Evolutionary conservation across 2,329 filamentous ascomycete genomes (phyloP).

Genomic region (Fusarium nelsonii): DNA sequence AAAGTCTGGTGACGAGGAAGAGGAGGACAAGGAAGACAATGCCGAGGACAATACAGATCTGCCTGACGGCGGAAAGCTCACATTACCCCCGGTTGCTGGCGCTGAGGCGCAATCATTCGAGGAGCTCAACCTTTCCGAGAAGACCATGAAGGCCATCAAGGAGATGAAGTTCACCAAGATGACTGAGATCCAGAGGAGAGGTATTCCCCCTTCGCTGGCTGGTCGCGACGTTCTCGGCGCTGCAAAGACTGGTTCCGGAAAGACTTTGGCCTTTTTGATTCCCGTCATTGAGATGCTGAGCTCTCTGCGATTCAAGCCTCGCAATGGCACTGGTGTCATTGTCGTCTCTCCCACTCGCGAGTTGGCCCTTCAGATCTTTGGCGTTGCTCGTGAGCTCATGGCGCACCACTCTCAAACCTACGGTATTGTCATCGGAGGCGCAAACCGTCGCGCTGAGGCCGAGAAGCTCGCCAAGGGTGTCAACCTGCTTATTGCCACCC

Average conservation of each 20-base stretch:
- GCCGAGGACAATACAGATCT: conserved; percentile 52
- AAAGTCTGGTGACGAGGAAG: conserved; percentile 45
- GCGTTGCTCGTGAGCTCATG: conserved; percentile 93
- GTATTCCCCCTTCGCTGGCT: conserved; percentile 88
- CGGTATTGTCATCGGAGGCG: conserved; percentile 95
- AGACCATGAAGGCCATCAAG: conserved; percentile 86
- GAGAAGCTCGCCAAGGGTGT: conserved; percentile 96
- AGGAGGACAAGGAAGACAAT: conserved; percentile 47
- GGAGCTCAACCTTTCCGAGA: conserved; percentile 87
- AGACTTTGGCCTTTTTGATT: conserved; percentile 94
- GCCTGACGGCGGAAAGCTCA: conserved; percentile 56
- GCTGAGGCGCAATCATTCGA: conserved; percentile 78
- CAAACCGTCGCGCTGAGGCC: conserved; percentile 89
- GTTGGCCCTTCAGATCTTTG: conserved; percentile 94
- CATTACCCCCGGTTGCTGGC: conserved; percentile 64
- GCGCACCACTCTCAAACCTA: conserved; percentile 93
- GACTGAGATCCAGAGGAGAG: conserved; percentile 92
- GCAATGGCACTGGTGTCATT: conserved; percentile 93
- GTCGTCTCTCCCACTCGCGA: conserved; percentile 94
- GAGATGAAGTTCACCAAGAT: conserved; percentile 96
- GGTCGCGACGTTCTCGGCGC: conserved; percentile 94
- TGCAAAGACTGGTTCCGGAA: conserved; percentile 95
- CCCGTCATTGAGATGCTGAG: conserved; percentile 94
- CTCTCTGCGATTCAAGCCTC: conserved; percentile 90
- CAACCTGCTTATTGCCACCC: conserved; percentile 93